Base-by-base conservation (phyloP, 2,329 filamentous ascomycete species). In the Teratosphaeria zuluensis region DNA sequence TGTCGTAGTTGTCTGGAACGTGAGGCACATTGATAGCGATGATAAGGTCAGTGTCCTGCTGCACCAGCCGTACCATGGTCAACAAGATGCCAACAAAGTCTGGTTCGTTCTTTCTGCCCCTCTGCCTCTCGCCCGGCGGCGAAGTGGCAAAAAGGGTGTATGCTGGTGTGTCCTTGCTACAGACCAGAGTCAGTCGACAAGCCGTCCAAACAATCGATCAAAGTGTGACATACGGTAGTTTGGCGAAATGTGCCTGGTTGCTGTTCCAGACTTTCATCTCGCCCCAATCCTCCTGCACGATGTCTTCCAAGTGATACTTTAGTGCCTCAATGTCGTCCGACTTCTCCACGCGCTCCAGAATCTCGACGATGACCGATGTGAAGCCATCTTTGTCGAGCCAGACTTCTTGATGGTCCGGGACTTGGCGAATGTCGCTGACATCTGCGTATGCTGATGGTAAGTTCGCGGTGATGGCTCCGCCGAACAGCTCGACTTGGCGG, bases 321-420 rank as follows among this genome's bases (percentile, higher is more conserved):
- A 78, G 64, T 19, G 90, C 90, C 52, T 81, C 82, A 16, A 24
- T 55, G 58, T 88, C 86, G 66, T 92, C 85, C 38, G 82, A 82
- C 67, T 85, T 81, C 75, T 82, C 82, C 24, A 95, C 86, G 58
- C 89, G 87, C 77, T 96, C 87, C 57, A 89, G 88, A 69, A 97
- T 90, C 68, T 97, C 92, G 73, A 96, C 82, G 66, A 96, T 92
- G 72, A 96, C 85, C 75, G 84, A 91, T 2, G 89, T 90, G 73
- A 92, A 92, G 55, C 90, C 91, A 62, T 88, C 81, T 63, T 83
- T 81, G 71, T 95, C 90, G 69, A 96, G 86, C 77, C 86, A 96
- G 66, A 96, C 88, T 78, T 96, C 92, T 77, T 97, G 92, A 73
- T 95, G 89, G 72, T 92, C 87, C 55, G 88, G 88, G 4, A 92